Evolutionary conservation across 768 basidiomycete species (phyloP).

Genomic region (Gloeophyllum trabeum): DNA sequence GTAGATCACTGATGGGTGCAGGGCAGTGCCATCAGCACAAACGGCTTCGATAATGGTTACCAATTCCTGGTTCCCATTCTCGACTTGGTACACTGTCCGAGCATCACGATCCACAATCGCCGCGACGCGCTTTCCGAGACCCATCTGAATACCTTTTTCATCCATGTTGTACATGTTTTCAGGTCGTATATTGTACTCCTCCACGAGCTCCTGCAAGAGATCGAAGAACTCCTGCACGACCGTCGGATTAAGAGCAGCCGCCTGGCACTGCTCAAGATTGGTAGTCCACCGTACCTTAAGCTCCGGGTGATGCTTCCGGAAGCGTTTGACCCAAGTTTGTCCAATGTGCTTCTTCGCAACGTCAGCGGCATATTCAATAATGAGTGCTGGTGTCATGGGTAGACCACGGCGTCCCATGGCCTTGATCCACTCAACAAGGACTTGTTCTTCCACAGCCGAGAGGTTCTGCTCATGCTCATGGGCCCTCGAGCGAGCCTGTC

Average conservation of each 20-base stretch:
- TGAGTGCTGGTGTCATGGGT: conserved; percentile 9
- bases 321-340: conserved; percentile 9
- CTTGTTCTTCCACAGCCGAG: conserved; percentile 11
- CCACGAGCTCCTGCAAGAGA: conserved; percentile 4
- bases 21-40: conserved; percentile 10
- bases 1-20: conserved; percentile 9
- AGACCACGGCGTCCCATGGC: conserved; percentile 9
- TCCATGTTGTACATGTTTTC: conserved; percentile 10
- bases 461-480: conserved; percentile 8
- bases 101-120: conserved; percentile 4
- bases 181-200: conserved; percentile 3
- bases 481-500: background rate
- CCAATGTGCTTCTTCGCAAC: conserved; percentile 6
- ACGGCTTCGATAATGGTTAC: conserved; percentile 9
- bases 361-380: conserved; percentile 9
- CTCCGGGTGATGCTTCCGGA: conserved; percentile 12
- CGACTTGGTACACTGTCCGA: conserved; percentile 1
- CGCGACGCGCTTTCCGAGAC: background rate
- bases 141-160: conserved; percentile 7
- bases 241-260: conserved; percentile 12
- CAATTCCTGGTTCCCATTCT: conserved; percentile 5
- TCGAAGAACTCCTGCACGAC: conserved; percentile 12
- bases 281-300: conserved; percentile 12
- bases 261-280: conserved; percentile 14
- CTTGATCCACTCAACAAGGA: conserved; percentile 16